These are phyloP conservation scores for Linnemannia exigua DNA, from an alignment of 192 early-diverging fungal genomes.

Conservation along the genomic window DNA sequence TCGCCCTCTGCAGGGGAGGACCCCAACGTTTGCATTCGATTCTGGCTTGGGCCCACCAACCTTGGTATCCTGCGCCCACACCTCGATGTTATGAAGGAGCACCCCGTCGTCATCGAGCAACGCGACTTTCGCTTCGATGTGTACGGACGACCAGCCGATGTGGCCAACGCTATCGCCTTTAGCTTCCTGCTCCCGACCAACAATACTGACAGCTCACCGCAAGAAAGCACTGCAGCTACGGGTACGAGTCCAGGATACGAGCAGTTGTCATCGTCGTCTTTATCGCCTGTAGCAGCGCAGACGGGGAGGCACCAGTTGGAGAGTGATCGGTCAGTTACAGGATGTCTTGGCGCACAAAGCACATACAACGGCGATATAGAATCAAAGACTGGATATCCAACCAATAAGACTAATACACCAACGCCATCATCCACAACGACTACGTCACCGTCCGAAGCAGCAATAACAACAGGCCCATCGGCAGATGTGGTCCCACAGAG, in stretches of 20 bases:
- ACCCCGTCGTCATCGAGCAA: conserved; percentile 27
- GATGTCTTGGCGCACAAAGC: neutral
- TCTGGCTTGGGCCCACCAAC: conserved; percentile 27
- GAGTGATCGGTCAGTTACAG: neutral
- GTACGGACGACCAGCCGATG: conserved; percentile 20
- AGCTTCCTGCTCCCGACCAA: neutral
- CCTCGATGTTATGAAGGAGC: conserved; percentile 23
- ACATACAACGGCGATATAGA: neutral
- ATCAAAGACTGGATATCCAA: neutral
- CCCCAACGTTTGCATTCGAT: conserved; percentile 28
- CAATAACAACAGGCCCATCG: no score
- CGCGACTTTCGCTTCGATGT: conserved; percentile 29
- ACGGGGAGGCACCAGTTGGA: neutral
- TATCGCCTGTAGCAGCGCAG: neutral
- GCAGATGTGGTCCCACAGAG: neutral
- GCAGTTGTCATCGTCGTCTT: neutral
- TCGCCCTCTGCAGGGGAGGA: neutral
- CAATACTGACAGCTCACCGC: neutral
- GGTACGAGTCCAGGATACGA: neutral
- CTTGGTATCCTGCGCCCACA: conserved; percentile 4
- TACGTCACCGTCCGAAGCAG: neutral
- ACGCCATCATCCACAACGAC: neutral
- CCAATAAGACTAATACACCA: neutral
- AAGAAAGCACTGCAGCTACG: neutral
- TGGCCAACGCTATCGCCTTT: conserved; percentile 11